Evolutionary conservation across 805 yeast species (phyloP), one percentile per base, ranked within the genome.

Genomic region (Candida pseudoglaebosa): DNA sequence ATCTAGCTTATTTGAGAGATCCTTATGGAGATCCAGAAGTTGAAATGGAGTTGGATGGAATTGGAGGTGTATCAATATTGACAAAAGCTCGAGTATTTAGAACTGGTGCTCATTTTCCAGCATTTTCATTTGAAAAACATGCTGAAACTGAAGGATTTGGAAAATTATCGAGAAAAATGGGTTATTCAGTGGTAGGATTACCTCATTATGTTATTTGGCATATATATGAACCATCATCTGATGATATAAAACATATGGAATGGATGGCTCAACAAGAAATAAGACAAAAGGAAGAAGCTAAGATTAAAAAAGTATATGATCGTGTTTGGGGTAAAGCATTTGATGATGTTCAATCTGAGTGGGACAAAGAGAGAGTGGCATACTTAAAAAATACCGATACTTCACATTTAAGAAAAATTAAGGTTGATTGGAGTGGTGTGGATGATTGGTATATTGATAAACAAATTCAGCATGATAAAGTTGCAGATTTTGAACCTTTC

Each of bases 121-220:
- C 96, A 1, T 91, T 91, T 57, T 86, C 96, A 26, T 91, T 88
- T 62, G 85, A 87, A 61, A 88, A 87, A 52, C 98, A 93, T 59
- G 99, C 98, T 3, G 99, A 91, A 59, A 91, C 98, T 2, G 98
- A 93, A 63, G 98, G 95, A 0, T 91, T 93, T 61, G 99, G 95
- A 32, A 89, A 86, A 56, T 72, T 91, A 71, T 78, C 87, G 50
- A 82, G 86, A 49, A 70, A 82, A 45, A 87, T 91, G 95, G 90
- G 91, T 4, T 86, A 76, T 58, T 71, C 81, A 17, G 97, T 91
- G 17, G 74, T 82, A 44, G 98, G 98, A 0, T 71, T 91, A 50
- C 95, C 96, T 9, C 96, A 91, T 64, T 91, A 91, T 59, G 95
- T 88, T 24, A 84, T 91, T 39, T 91, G 98, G 98, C 96, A 89